Percentiles rank a stretch among this genome's conserved stretches.
Conservation (phyloP, 768 basidiomycete genomes). For the Boletus fagicola region DNA sequence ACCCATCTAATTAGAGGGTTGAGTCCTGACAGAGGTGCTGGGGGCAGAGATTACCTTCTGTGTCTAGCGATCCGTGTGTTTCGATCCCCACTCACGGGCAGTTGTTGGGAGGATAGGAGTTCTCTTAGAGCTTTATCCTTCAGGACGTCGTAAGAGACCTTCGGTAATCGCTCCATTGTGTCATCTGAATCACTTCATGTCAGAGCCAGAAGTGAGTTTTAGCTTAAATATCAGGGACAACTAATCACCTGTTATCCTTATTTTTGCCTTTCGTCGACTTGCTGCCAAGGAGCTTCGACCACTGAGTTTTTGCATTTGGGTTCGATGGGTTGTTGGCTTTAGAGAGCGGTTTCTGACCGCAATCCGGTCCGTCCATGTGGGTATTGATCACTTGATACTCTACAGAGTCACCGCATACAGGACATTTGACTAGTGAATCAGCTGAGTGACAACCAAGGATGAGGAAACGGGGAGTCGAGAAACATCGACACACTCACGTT, state of each 20-base stretch:
- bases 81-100: conserved; percentile 54
- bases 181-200: conserved; percentile 32
- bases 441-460: conserved; percentile 27
- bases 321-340: conserved; percentile 24
- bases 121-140: conserved; percentile 61
- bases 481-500: conserved; percentile 16
- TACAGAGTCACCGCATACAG: conserved; percentile 53
- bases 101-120: conserved; percentile 48
- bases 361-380: conserved; percentile 64
- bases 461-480: neutral
- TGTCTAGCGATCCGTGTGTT: conserved; percentile 54
- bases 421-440: conserved; percentile 49
- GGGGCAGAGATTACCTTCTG: conserved; percentile 43
- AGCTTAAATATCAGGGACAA: neutral
- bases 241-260: conserved; percentile 33
- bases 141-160: conserved; percentile 61
- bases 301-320: conserved; percentile 33
- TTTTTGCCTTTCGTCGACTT: conserved; percentile 41
- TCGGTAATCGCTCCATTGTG: conserved; percentile 50
- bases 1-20: conserved; percentile 51
- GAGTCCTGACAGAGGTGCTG: neutral
- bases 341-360: conserved; percentile 27
- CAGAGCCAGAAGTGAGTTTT: conserved; percentile 18
- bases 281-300: conserved; percentile 42
- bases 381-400: conserved; percentile 50